phyloP scores from a whole-genome alignment of 352 stramenopile genomes.

The Globisporangium iwayamae region DNA sequence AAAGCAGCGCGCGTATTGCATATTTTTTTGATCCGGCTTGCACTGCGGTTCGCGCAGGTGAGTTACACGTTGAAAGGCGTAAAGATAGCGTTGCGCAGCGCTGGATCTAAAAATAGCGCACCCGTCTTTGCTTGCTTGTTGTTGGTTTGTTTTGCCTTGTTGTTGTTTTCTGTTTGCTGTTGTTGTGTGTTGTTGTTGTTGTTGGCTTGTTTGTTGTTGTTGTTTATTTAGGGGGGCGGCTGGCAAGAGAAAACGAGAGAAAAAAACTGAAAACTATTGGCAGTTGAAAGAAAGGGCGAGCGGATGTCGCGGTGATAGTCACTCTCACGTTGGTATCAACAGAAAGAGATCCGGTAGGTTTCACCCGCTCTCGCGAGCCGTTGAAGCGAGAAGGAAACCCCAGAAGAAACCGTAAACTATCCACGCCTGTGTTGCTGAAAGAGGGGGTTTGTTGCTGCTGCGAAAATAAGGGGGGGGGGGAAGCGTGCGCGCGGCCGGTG shows the following conservation, averaged over 20 bases:
- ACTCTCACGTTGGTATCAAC: background rate
- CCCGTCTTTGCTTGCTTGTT: background rate
- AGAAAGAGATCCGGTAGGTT: background rate
- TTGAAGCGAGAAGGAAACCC: constrained; percentile 2
- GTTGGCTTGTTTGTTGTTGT: background rate
- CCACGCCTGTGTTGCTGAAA: background rate
- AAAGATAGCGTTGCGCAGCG: background rate
- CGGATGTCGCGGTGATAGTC: background rate
- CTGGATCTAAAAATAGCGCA: background rate
- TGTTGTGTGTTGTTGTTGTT: background rate
- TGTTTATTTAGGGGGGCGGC: background rate
- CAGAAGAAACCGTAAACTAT: background rate
- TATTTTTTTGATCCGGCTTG: background rate
- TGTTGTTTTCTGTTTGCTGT: too few relatives aligned
- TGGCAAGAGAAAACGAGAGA: background rate
- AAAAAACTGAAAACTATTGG: background rate
- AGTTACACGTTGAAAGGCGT: background rate
- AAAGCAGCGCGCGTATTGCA: background rate
- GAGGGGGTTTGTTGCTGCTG: background rate
- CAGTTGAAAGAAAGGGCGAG: background rate
- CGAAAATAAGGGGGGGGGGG: background rate
- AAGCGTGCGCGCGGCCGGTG: background rate
- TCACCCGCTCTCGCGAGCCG: background rate
- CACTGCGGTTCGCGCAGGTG: background rate
- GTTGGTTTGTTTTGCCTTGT: background rate